Percentiles rank a stretch among this genome's conserved stretches.
phyloP scores from a whole-genome alignment of 257 asterid species.

The Apocynum venetum region DNA sequence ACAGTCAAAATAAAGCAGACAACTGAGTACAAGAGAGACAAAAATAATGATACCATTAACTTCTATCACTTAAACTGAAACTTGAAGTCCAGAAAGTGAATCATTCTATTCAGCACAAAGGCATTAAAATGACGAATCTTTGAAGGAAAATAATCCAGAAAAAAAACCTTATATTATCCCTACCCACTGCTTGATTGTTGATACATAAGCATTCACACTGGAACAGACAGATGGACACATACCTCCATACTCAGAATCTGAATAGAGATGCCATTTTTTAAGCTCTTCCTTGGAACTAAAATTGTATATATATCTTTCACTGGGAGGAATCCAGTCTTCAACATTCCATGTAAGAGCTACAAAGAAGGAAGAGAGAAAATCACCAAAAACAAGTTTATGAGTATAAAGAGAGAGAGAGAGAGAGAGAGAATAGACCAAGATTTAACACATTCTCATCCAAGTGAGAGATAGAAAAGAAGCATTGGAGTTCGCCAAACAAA shows the following conservation, averaged over 20 bases:
- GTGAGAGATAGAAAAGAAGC: neutral
- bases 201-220: neutral
- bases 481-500: neutral
- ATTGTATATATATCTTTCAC: slow-evolving; percentile 63
- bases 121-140: too few species aligned
- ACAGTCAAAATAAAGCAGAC: neutral
- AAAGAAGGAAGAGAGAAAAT: slow-evolving; percentile 7
- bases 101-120: neutral
- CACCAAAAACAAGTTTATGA: slow-evolving; percentile 3
- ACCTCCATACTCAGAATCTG: slow-evolving; percentile 99
- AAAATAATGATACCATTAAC: neutral
- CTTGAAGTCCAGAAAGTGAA: neutral
- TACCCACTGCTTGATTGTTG: neutral
- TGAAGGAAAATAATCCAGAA: too few species aligned
- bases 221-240: neutral
- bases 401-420: neutral
- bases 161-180: neutral
- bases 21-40: neutral
- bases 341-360: slow-evolving; percentile 85
- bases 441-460: neutral
- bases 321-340: slow-evolving; percentile 84
- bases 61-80: neutral
- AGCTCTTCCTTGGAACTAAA: slow-evolving; percentile 81
- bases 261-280: slow-evolving; percentile 83
- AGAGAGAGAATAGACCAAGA: neutral